phyloP scores from a whole-genome alignment of 495 filamentous ascomycete species.

The Neurospora hispaniola region DNA sequence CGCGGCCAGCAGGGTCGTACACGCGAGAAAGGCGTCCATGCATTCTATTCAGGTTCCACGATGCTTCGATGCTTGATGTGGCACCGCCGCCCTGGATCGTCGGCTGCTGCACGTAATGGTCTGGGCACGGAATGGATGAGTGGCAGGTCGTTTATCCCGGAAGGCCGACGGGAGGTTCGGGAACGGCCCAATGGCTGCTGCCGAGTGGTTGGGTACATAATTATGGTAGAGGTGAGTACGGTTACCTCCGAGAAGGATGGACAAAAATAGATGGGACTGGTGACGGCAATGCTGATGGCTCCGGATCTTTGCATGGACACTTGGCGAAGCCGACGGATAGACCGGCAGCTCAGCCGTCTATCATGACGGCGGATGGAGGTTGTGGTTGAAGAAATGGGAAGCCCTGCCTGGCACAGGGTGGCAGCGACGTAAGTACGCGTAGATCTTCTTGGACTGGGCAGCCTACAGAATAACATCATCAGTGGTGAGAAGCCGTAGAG shows the following conservation, averaged over 20 bases:
- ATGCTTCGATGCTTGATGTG: not conserved
- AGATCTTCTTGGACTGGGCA: not conserved
- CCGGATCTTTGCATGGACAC: not conserved
- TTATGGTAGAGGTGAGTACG: not conserved
- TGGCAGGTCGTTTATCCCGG: not conserved
- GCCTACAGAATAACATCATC: no score
- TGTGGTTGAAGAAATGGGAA: not conserved
- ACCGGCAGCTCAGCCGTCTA: not conserved
- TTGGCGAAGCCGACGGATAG: not conserved
- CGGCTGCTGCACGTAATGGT: not conserved
- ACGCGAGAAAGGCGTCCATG: not conserved
- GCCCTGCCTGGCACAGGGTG: not conserved
- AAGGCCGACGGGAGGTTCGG: not conserved
- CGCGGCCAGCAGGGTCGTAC: not conserved
- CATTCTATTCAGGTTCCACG: not conserved
- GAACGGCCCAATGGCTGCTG: not conserved
- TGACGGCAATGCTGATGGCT: not conserved
- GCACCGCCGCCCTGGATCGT: not conserved
- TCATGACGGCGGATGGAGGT: not conserved
- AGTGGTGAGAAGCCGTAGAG: accelerated
- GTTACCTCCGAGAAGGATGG: not conserved
- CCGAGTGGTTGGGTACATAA: not conserved
- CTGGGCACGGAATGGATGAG: not conserved
- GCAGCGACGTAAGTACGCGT: not conserved
- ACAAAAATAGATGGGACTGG: not conserved